phyloP scores from a whole-genome alignment of 176 grass and related monocot species.

The Rhynchospora pubera region DNA sequence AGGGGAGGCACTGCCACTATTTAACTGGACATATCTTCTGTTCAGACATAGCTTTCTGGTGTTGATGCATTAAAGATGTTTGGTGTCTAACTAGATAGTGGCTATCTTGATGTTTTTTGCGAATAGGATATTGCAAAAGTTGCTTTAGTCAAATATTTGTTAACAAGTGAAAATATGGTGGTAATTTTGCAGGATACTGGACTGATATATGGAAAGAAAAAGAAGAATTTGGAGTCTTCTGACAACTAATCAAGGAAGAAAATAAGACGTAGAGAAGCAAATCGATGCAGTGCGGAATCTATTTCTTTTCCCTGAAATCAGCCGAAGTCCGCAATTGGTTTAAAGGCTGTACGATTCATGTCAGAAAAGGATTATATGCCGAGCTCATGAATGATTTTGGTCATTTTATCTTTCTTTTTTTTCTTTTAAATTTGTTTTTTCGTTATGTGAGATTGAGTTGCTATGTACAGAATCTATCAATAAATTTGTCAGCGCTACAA shows the following conservation, averaged over 20 bases:
- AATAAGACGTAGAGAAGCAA: not conserved
- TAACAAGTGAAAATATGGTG: slow-evolving; percentile 6
- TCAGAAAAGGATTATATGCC: not conserved
- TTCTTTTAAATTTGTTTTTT: too few species aligned
- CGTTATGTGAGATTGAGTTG: not conserved
- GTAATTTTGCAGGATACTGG: slow-evolving; percentile 59
- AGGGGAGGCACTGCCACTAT: not conserved
- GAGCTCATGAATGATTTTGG: not conserved
- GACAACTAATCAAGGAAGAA: slow-evolving; percentile 29
- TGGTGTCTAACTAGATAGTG: too few species aligned
- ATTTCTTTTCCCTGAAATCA: slow-evolving; percentile 4
- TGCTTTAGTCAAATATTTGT: not conserved
- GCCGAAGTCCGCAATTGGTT: not conserved
- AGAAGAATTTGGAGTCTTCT: slow-evolving; percentile 41
- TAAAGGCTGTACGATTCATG: not conserved
- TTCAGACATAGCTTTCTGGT: not conserved
- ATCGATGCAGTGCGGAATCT: not conserved
- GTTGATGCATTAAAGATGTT: not conserved
- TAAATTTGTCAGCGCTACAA: not conserved
- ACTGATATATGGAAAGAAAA: slow-evolving; percentile 79
- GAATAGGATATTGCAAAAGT: not conserved
- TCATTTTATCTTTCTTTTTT: not conserved
- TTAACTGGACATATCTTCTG: not conserved
- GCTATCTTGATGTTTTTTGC: not conserved
- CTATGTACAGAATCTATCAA: slow-evolving; percentile 1